Conservation (phyloP, 2,329 filamentous ascomycete species). For the Diplodia mutila region DNA sequence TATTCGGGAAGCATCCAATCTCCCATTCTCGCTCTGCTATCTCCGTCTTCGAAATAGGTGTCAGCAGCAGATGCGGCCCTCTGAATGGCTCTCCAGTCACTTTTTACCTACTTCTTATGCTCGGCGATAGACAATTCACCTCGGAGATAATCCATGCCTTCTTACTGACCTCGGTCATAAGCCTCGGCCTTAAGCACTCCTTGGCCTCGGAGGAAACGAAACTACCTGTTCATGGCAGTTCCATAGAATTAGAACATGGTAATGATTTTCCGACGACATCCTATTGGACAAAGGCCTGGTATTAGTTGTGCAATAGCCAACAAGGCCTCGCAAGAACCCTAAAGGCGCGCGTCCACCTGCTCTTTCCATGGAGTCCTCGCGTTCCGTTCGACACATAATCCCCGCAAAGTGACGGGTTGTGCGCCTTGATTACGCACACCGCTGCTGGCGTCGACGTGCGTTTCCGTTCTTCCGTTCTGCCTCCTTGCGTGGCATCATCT, state of each 20-base stretch:
- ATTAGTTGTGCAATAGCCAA: neutral
- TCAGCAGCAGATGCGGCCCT: neutral
- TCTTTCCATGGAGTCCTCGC: neutral
- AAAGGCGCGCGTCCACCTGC: neutral
- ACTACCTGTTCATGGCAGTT: neutral
- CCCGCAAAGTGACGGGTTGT: neutral
- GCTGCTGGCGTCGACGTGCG: neutral
- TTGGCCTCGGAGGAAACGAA: neutral
- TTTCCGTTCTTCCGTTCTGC: neutral
- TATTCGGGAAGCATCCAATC: neutral
- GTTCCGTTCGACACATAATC: neutral
- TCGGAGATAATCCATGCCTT: neutral
- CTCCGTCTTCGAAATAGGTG: neutral
- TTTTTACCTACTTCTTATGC: neutral
- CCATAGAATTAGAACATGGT: neutral
- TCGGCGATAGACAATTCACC: neutral
- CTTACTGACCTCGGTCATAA: neutral
- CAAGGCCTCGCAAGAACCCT: neutral
- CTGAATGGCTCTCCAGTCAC: neutral
- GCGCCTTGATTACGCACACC: neutral
- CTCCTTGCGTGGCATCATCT: neutral
- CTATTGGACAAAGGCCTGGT: neutral
- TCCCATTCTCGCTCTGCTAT: neutral
- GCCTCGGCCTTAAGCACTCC: neutral
- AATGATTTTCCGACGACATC: neutral